Percentiles rank a stretch among this genome's conserved stretches.
These are phyloP conservation scores for Populus simonii DNA, from an alignment of 345 rosid genomes.

Conservation along the genomic window DNA sequence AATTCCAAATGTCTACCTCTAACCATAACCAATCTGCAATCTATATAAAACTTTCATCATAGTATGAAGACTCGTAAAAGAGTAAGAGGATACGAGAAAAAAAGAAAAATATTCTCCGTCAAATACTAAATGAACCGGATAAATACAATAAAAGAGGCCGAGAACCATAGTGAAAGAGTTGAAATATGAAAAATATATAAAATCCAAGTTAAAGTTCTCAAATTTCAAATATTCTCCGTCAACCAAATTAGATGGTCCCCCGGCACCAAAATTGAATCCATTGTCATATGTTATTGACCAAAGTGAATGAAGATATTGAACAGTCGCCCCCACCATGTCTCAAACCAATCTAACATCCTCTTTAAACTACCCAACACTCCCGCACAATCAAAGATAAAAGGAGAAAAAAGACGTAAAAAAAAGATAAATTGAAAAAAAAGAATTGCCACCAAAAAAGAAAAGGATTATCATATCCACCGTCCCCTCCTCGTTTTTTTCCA, in stretches of 20 bases:
- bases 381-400: conserved; percentile 8
- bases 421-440: not conserved
- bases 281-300: conserved; percentile 19
- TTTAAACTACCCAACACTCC: conserved; percentile 11
- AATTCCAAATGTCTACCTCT: not conserved
- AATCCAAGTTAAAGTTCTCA: not conserved
- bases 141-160: too few relatives aligned
- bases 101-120: too few relatives aligned
- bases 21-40: not conserved
- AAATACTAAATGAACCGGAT: too few relatives aligned
- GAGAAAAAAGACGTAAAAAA: not conserved
- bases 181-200: not conserved
- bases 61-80: too few relatives aligned
- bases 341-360: conserved; percentile 18
- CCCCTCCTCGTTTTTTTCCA: not conserved
- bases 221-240: conserved; percentile 3
- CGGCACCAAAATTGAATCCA: conserved; percentile 7
- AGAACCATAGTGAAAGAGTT: not conserved
- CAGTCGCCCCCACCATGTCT: conserved; percentile 24
- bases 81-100: too few relatives aligned
- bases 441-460: conserved; percentile 16
- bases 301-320: conserved; percentile 17
- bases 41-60: too few relatives aligned
- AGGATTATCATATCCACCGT: conserved; percentile 24
- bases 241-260: conserved; percentile 13